Percentiles rank a stretch among this genome's conserved stretches.
Conservation (phyloP, 2,329 filamentous ascomycete species). For the Trichoderma afroharzianum region DNA sequence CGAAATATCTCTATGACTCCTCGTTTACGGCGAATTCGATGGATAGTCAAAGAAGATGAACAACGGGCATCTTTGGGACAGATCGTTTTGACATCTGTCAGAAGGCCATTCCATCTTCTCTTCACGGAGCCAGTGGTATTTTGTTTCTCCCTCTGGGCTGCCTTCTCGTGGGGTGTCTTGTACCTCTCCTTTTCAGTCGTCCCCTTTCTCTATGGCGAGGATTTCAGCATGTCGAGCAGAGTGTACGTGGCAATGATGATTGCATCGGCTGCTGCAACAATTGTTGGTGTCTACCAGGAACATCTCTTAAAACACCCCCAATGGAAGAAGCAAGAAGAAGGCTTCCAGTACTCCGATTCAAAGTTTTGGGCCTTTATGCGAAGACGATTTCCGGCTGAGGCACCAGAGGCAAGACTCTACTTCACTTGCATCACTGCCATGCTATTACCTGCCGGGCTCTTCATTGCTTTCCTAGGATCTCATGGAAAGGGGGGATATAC, state of each 20-base stretch:
- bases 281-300: slow-evolving; percentile 70
- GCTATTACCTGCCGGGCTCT: slow-evolving; percentile 74
- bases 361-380: slow-evolving; percentile 45
- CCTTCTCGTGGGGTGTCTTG: slow-evolving; percentile 85
- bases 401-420: slow-evolving; percentile 77
- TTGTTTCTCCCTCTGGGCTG: slow-evolving; percentile 84
- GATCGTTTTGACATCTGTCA: slow-evolving; percentile 71
- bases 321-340: slow-evolving; percentile 28
- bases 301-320: slow-evolving; percentile 50
- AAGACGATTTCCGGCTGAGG: slow-evolving; percentile 44
- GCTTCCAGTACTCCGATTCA: slow-evolving; percentile 26
- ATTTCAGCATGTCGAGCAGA: slow-evolving; percentile 64
- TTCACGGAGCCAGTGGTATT: slow-evolving; percentile 76
- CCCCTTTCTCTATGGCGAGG: slow-evolving; percentile 67
- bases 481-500: slow-evolving; percentile 26
- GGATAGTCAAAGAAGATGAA: slow-evolving; percentile 77
- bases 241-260: slow-evolving; percentile 72
- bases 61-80: slow-evolving; percentile 63
- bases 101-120: slow-evolving; percentile 74
- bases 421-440: slow-evolving; percentile 74
- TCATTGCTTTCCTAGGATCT: slow-evolving; percentile 40
- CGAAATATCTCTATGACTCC: neutral
- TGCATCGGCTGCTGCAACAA: slow-evolving; percentile 62
- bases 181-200: slow-evolving; percentile 82
- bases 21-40: slow-evolving; percentile 58